These are phyloP conservation scores for Erythrobasidium yunnanense DNA, from an alignment of 768 basidiomycete genomes.

Conservation along the genomic window DNA sequence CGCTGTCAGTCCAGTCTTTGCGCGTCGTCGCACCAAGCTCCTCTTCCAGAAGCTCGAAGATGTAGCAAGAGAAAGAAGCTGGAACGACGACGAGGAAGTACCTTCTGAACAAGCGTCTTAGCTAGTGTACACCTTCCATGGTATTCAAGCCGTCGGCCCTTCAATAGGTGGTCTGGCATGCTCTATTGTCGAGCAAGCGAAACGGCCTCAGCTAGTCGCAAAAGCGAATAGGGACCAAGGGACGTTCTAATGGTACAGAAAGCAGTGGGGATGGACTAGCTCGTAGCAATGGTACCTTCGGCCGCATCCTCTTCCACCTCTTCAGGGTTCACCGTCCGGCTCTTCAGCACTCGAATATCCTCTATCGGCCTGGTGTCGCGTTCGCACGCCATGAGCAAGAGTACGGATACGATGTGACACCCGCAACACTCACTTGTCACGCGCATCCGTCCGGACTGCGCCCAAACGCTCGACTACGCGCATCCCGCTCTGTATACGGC, in stretches of 20 bases:
- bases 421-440: slow-evolving; percentile 76
- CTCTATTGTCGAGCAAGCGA: no score
- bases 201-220: no score
- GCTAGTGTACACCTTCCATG: no score
- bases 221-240: no score
- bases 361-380: slow-evolving; percentile 50
- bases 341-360: slow-evolving; percentile 84
- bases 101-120: neutral
- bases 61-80: slow-evolving; percentile 1
- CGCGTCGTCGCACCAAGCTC: slow-evolving; percentile 2
- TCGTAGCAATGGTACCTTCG: no score
- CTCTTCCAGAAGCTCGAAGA: slow-evolving; percentile 22
- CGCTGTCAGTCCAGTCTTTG: slow-evolving; percentile 6
- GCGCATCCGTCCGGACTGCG: slow-evolving; percentile 74
- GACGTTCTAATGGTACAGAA: no score
- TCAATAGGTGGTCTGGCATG: no score
- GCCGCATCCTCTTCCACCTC: neutral
- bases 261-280: no score
- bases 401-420: no score
- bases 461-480: slow-evolving; percentile 82
- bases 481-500: slow-evolving; percentile 82
- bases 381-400: no score
- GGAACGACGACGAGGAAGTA: neutral
- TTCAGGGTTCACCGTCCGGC: slow-evolving; percentile 43
- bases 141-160: no score